phyloP scores from a whole-genome alignment of 2,329 filamentous ascomycete genomes.

The Penicillium sp. region DNA sequence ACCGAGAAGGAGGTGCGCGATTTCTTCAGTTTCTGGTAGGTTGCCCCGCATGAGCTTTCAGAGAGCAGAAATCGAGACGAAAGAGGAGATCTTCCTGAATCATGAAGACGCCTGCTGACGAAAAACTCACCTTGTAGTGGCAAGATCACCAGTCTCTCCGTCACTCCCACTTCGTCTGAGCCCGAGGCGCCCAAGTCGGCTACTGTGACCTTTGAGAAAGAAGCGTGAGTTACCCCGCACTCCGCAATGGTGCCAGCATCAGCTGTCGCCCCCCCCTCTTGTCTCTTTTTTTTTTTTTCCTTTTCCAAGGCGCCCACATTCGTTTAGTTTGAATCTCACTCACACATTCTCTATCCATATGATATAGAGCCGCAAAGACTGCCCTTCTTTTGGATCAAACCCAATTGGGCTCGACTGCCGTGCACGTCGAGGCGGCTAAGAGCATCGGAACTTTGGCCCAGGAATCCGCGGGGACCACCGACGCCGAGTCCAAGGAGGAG shows the following conservation, averaged over 20 bases:
- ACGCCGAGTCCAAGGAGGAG: conserved; percentile 48
- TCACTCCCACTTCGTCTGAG: conserved; percentile 54
- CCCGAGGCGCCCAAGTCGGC: conserved; percentile 67
- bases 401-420: conserved; percentile 69
- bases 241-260: conserved; percentile 8
- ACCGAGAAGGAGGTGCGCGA: conserved; percentile 86
- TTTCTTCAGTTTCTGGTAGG: conserved; percentile 94
- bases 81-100: too few relatives aligned
- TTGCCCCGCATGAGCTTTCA: conserved; percentile 3
- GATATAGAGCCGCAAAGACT: conserved; percentile 76
- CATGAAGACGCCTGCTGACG: conserved; percentile 13
- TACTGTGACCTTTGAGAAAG: conserved; percentile 93
- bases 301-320: conserved; percentile 1
- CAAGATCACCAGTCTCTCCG: conserved; percentile 79
- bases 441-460: conserved; percentile 59
- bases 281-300: too few relatives aligned
- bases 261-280: not conserved
- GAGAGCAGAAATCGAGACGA: not conserved
- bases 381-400: conserved; percentile 96
- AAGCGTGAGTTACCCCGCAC: conserved; percentile 53
- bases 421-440: conserved; percentile 70
- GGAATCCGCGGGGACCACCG: conserved; percentile 50
- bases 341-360: not conserved
- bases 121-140: conserved; percentile 52
- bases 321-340: conserved; percentile 2